Conservation (phyloP, 2,329 filamentous ascomycete species). For the Aureobasidium subglaciale region DNA sequence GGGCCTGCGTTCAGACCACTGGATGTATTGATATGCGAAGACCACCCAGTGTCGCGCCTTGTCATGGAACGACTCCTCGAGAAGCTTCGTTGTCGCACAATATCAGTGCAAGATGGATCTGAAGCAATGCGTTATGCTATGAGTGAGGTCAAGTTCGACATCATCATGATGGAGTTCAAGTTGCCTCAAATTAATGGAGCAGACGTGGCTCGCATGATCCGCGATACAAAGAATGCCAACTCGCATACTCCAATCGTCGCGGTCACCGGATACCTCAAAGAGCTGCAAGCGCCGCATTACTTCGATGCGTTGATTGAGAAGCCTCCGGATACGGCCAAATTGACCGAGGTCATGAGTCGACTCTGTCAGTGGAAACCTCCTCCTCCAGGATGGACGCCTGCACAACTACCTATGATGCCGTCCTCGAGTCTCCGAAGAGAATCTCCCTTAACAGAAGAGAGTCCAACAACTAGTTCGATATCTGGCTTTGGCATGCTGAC, state of each 20-base stretch:
- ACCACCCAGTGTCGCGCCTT: constrained; percentile 91
- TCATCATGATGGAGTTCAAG: constrained; percentile 97
- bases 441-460: constrained; percentile 62
- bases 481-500: constrained; percentile 59
- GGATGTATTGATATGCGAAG: constrained; percentile 93
- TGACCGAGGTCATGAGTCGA: constrained; percentile 78
- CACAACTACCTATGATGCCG: constrained; percentile 41
- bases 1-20: constrained; percentile 82
- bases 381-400: constrained; percentile 49
- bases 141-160: constrained; percentile 96
- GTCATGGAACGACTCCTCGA: constrained; percentile 99
- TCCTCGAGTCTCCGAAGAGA: constrained; percentile 58
- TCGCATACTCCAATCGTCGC: constrained; percentile 91
- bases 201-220: constrained; percentile 94
- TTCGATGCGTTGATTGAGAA: constrained; percentile 96
- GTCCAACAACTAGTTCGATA: constrained; percentile 70
- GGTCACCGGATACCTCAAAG: constrained; percentile 96
- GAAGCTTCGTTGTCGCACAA: constrained; percentile 88
- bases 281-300: constrained; percentile 87
- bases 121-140: constrained; percentile 91
- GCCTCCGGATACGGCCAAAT: constrained; percentile 84
- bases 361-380: constrained; percentile 92
- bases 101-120: constrained; percentile 80
- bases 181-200: constrained; percentile 90
- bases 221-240: constrained; percentile 93